Evolutionary conservation across 139 green algal genomes (phyloP).

Genomic region (Klebsormidium nitens): DNA sequence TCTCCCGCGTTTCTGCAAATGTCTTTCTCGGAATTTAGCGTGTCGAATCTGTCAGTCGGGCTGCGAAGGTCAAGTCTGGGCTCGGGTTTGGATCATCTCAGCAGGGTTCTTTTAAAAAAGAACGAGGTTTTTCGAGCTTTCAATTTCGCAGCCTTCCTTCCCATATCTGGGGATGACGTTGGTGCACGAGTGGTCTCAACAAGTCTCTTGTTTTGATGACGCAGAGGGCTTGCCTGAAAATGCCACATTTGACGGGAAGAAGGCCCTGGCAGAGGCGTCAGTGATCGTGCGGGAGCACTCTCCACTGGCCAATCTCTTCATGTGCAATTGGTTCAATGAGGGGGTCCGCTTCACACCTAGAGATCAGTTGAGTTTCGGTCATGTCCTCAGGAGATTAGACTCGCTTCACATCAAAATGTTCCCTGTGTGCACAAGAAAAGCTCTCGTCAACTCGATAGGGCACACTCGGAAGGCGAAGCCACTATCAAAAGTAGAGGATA

Average conservation of each 20-base stretch:
- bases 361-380: slow-evolving; percentile 36
- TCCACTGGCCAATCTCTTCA: slow-evolving; percentile 38
- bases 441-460: slow-evolving; percentile 32
- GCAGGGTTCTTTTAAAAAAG: no score
- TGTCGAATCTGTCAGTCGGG: no score
- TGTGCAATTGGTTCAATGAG: slow-evolving; percentile 43
- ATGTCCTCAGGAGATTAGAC: slow-evolving; percentile 21
- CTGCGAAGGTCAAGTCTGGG: no score
- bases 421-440: slow-evolving; percentile 25
- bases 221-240: slow-evolving; percentile 20
- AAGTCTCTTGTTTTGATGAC: no score
- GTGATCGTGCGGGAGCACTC: slow-evolving; percentile 36
- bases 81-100: no score
- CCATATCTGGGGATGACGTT: no score
- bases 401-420: slow-evolving; percentile 36
- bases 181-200: no score
- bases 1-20: no score
- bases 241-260: slow-evolving; percentile 17
- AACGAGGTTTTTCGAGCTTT: no score
- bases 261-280: slow-evolving; percentile 28
- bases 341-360: slow-evolving; percentile 29
- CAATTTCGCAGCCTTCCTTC: no score
- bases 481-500: no score
- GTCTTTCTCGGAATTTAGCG: no score
- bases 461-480: slow-evolving; percentile 33